Percentiles rank a stretch among this genome's conserved stretches.
Conservation (phyloP, 495 filamentous ascomycete species). For the Peziza echinospora region DNA sequence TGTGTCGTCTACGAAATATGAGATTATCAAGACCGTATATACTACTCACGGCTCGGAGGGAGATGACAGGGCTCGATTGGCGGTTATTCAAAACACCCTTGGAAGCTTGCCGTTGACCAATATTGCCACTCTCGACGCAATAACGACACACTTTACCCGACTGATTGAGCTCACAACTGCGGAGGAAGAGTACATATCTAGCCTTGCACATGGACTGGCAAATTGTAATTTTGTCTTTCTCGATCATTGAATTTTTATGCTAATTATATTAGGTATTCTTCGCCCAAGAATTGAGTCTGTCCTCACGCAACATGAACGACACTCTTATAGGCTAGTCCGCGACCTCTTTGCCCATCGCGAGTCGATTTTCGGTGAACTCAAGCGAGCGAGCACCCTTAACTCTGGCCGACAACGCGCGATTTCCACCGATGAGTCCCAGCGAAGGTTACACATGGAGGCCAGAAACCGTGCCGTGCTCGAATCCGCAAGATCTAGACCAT, state of each 20-base stretch:
- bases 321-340: constrained; percentile 74
- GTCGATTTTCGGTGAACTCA: constrained; percentile 83
- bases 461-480: constrained; percentile 62
- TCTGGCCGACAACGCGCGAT: constrained; percentile 61
- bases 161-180: constrained; percentile 92
- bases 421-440: constrained; percentile 89
- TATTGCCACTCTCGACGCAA: constrained; percentile 91
- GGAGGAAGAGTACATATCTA: constrained; percentile 62
- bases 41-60: constrained; percentile 54
- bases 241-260: background rate
- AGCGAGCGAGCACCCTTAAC: constrained; percentile 58
- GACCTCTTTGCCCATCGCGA: constrained; percentile 91
- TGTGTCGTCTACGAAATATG: constrained; percentile 94
- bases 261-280: constrained; percentile 30
- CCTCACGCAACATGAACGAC: constrained; percentile 85
- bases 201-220: constrained; percentile 57
- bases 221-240: constrained; percentile 29
- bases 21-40: constrained; percentile 96
- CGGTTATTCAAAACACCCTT: constrained; percentile 86
- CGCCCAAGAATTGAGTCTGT: constrained; percentile 68
- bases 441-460: constrained; percentile 81
- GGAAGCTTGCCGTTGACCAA: constrained; percentile 89
- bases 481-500: constrained; percentile 45
- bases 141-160: constrained; percentile 94
- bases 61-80: constrained; percentile 48